Base-by-base conservation (phyloP, 2,329 filamentous ascomycete species). In the Helicocarpus griseus region DNA sequence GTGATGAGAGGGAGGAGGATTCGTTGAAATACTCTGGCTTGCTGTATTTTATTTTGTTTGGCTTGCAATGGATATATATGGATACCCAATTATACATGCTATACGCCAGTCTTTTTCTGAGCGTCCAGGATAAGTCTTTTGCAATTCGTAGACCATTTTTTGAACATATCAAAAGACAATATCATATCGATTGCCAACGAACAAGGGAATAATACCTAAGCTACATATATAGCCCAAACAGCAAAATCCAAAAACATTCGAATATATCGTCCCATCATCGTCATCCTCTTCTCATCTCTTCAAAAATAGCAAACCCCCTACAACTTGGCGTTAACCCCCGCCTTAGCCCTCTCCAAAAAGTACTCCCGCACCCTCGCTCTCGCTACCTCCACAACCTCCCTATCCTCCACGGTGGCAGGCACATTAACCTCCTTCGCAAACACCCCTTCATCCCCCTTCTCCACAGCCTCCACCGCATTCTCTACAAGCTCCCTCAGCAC, bases 391-490 rank as follows among this genome's bases (percentile, higher is more conserved):
- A 96, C 81, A 7, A 86, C 87, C 26, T 78, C 76, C 1, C 72
- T 72, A 70, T 96, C 90, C 69, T 95, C 90, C 44, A 96, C 85
- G 3, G 89, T 95, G 24, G 85, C 86, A 7, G 90, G 90, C 43
- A 91, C 80, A 55, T 76, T 76, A 1, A 95, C 85, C 45, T 79
- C 73, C 65, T 81, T 85, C 14, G 85, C 83, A 59, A 85, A 85
- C 24, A 90, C 80, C 1, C 80, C 87, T 54, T 84, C 78, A 4
- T 83, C 81, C 0, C 81, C 89, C 63, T 94, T 88, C 71, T 95
- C 90, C 14, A 95, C 71, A 58, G n/a, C 24, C 54, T 84, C 78
- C 4, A 84, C 81, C 0, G 81, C 89, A 63, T 94, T 88, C 72
- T 96, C 90, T 14, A 95, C 71, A 58, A 96, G 71, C 70, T 95